A percentile compares a stretch with the other conserved stretches of the same genome.
Conservation (phyloP, 2,329 filamentous ascomycete species). For the Lasiodiplodia sp. region DNA sequence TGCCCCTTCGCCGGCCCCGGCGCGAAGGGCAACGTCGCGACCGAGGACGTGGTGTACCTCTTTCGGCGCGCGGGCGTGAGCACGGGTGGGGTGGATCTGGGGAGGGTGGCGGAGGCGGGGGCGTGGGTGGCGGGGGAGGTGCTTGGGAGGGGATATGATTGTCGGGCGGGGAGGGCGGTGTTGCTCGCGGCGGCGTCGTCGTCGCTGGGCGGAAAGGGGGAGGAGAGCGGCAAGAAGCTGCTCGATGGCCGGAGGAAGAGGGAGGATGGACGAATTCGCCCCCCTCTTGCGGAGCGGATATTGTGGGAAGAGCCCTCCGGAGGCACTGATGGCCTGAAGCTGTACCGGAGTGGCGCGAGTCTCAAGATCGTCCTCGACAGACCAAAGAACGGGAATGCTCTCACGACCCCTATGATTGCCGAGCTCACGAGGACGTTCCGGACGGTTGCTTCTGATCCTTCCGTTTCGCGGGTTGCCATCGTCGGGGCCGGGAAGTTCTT, state of each 20-base stretch:
- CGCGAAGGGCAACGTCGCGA: slow-evolving; percentile 40
- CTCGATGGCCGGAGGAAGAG: too few relatives aligned
- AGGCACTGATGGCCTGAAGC: slow-evolving; percentile 37
- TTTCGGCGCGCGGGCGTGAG: slow-evolving; percentile 36
- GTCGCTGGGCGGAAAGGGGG: too few relatives aligned
- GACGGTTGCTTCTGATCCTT: slow-evolving; percentile 35
- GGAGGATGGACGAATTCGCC: too few relatives aligned
- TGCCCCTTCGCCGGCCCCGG: slow-evolving; percentile 39
- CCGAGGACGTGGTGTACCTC: slow-evolving; percentile 40
- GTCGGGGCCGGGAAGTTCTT: slow-evolving; percentile 49
- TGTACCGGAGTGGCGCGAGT: slow-evolving; percentile 43
- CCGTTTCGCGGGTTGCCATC: slow-evolving; percentile 47
- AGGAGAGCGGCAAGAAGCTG: too few relatives aligned
- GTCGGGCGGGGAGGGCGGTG: slow-evolving; percentile 35
- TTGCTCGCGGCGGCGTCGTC: not conserved
- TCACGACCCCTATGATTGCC: slow-evolving; percentile 48
- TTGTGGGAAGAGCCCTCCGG: slow-evolving; percentile 33
- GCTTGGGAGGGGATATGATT: slow-evolving; percentile 34
- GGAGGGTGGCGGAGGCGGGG: slow-evolving; percentile 34
- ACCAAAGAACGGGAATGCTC: slow-evolving; percentile 49
- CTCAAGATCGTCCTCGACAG: slow-evolving; percentile 44
- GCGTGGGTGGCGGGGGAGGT: slow-evolving; percentile 37
- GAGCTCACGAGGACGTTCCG: slow-evolving; percentile 42
- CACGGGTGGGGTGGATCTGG: slow-evolving; percentile 37
- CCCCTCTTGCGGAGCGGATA: not conserved